phyloP scores from a whole-genome alignment of 2,329 filamentous ascomycete species.

The Sclerotinia borealis region DNA sequence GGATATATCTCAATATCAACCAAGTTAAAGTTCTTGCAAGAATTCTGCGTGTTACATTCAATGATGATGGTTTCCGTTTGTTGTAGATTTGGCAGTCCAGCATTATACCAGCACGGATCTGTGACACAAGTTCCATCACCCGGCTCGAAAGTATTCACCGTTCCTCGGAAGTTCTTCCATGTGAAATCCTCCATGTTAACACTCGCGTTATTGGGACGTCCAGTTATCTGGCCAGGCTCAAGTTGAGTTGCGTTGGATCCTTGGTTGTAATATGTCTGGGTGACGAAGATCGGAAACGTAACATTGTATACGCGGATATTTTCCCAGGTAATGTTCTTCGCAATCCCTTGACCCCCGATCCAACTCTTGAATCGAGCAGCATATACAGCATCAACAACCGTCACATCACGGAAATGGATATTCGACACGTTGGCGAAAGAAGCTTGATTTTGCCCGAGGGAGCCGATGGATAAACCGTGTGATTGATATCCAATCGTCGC shows the following conservation, averaged over 20 bases:
- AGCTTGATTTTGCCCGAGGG: constrained; percentile 35
- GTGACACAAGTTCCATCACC: constrained; percentile 40
- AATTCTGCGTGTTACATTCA: constrained; percentile 37
- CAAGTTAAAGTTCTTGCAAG: constrained; percentile 35
- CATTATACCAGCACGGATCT: constrained; percentile 40
- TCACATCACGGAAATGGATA: constrained; percentile 39
- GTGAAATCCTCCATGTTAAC: constrained; percentile 40
- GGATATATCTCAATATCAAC: constrained; percentile 33
- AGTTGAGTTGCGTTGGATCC: constrained; percentile 31
- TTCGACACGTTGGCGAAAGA: constrained; percentile 37
- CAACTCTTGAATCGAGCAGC: constrained; percentile 41
- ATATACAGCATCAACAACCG: constrained; percentile 38
- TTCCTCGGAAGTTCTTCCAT: constrained; percentile 38
- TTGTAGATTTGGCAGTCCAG: constrained; percentile 34
- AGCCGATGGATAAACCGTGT: constrained; percentile 41
- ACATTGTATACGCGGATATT: constrained; percentile 40
- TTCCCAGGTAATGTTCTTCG: constrained; percentile 39
- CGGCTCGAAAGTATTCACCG: constrained; percentile 38
- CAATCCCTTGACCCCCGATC: constrained; percentile 38
- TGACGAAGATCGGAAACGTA: constrained; percentile 42
- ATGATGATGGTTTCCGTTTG: constrained; percentile 39
- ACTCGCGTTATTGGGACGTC: constrained; percentile 35
- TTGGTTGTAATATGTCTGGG: constrained; percentile 40
- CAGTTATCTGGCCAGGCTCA: constrained; percentile 22
- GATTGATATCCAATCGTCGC: constrained; percentile 40